Evolutionary conservation across 176 grass and related monocot genomes (phyloP), one percentile per base, ranked within the genome.

Genomic region (Paspalum notatum): DNA sequence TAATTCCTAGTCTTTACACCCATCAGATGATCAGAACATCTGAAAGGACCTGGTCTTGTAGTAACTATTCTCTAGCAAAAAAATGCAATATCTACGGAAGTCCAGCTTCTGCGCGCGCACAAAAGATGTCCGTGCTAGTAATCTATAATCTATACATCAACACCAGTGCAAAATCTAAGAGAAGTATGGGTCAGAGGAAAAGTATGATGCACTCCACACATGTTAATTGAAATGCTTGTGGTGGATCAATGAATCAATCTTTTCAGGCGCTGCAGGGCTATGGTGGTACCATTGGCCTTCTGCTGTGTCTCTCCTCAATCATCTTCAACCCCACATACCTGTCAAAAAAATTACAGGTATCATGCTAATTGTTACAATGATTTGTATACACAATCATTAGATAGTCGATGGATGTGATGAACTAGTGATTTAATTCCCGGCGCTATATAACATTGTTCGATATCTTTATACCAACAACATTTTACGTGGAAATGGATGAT

Each of bases 301-400:
- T 85, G 61, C 52, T 86, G 67, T 76, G 91, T 67, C 89, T 84
- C 64, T 76, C 82, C 4, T 55, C 86, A 18, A 97, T 76, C 89
- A 97, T 91, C 81, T 91, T 90, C 86, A 82, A 65, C 39, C 94
- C 94, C 78, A 93, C 49, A 16, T 93, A 93, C 72, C 88, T 96
- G 82, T 76, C 40, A 75, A 70, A 82, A 7, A 68, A 51, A 55
- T 32, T 44, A 83, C 58, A 21, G 25, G 1, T 62, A 50, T 51
- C 20, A 9, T 39, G 24, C 59, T 46, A 71, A 53, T 53, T 74
- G 32, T 38, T 38, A 62, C 0, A 72, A 77, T 8, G 72, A 67
- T 4, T 16, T 17, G n/a, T 65, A 55, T 39, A 55, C 44, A 63
- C 45, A 51, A 7, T n/a, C 81, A 74, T 4, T 52, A 66, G 38